Base-by-base conservation (phyloP, 768 basidiomycete species). In the Rhodotorula sphaerocarpa region DNA sequence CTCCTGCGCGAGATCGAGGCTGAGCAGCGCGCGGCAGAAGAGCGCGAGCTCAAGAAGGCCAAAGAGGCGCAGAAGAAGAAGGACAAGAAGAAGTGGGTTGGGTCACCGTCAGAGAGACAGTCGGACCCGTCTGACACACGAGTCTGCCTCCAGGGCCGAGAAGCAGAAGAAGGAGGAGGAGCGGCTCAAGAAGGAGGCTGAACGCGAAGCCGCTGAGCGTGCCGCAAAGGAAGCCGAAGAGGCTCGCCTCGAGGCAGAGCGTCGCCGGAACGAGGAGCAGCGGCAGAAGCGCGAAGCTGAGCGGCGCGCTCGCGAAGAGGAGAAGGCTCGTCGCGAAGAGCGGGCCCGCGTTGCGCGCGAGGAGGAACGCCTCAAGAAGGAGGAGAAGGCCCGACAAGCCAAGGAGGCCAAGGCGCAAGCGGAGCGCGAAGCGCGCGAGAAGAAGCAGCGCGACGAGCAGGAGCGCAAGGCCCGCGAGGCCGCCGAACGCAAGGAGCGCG, bases 1-100 rank as follows among this genome's bases (percentile, higher is more conserved):
- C 81, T 99, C 27, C 79, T 99, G 60, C 84, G 88, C 34, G 95
- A 97, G 74, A 82, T 99, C 20, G 93, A 95, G 75, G 91, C 92
- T 70, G 95, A 97, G 78, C 88, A 93, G 73, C 88, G 88, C 76
- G 76, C 82, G 34, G 80, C 83, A 52, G 86, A 86, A 73, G 90
- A 95, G 73, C 82, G 83, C 70, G 92, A 95, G 78, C 86, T 84
- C 58, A 93, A 95, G 82, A 84, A 83, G 76, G 88, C 89, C 75
- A 87, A 87, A 74, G 87, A 85, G 66, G 88, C 90, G 77, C 91
- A 95, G 82, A 92, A 92, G 82, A 97, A 95, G 82, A 99, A 96
- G 81, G 95, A 96, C 76, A 96, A 96, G 80, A 91, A 90, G 82
- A 85, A 79, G 91, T 93, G 70, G 58, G 68, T 34, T 55, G 25